Conservation (phyloP, 345 rosid genomes). For the Eucalyptus pauciflora region DNA sequence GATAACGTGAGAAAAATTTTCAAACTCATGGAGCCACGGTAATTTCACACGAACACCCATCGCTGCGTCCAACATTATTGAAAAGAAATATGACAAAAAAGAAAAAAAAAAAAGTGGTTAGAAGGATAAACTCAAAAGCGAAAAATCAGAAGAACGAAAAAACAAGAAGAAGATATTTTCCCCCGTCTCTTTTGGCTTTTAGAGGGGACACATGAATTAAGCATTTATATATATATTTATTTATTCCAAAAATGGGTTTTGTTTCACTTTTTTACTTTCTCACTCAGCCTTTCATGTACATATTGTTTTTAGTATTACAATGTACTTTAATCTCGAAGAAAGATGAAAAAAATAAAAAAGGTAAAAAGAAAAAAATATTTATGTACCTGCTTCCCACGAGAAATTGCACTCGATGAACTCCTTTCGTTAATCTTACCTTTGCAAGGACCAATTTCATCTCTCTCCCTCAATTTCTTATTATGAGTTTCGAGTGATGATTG, state of each 20-base stretch:
- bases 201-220: not conserved
- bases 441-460: not conserved
- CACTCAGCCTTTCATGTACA: not conserved
- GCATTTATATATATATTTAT: not conserved
- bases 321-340: not conserved
- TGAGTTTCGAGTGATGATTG: not conserved
- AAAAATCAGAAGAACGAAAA: not conserved
- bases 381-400: rapidly evolving
- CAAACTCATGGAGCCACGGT: not conserved
- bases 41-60: not conserved
- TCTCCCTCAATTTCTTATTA: not conserved
- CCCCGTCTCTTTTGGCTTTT: not conserved
- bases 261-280: not conserved
- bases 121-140: not conserved
- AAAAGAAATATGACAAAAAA: not conserved
- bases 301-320: not conserved
- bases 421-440: rapidly evolving
- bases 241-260: not conserved
- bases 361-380: not conserved
- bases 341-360: not conserved
- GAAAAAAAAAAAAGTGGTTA: not conserved
- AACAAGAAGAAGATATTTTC: not conserved
- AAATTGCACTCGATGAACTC: not conserved
- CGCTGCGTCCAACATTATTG: not conserved
- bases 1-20: not conserved